Base-by-base conservation (phyloP, 192 early-diverging fungal species). In the Coemansia sp. region DNA sequence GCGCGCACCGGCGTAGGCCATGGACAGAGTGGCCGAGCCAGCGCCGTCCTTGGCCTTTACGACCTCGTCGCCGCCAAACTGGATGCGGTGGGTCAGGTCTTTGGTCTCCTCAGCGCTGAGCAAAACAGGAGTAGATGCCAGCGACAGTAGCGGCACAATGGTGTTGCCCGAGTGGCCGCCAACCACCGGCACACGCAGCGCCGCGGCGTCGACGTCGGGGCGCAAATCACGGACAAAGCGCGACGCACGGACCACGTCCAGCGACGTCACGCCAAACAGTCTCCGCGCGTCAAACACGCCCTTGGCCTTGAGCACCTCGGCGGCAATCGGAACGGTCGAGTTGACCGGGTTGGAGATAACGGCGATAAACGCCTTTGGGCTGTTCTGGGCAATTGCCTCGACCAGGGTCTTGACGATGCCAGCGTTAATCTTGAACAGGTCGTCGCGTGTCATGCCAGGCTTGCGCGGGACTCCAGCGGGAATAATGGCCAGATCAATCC, bases 311-410 rank as follows among this genome's bases (percentile, higher is more conserved):
- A 95, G 87, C 41, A 94, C 89, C 83, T 98, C 94, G 61, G 90
- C 90, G 60, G 95, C 88, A 69, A 98, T 96, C 53, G 95, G 94
- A 48, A 98, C 95, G 22, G 94, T 98, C 41, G 94, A 96, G 88
- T 98, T 98, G 70, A 98, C 95, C 47, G 95, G 95, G 90, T 98
- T 98, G 66, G 95, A 89, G 72, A 98, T 98, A 76, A 98, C 85
- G 55, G 90, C 84, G 17, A 79, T 65, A 82, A 92, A 85, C 50
- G 94, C 95, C 67, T 90, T 88, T 63, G 95, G 93, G 67, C 88
- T 87, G 82, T 86, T 65, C 79, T 85, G 81, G 32, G 93, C 95
- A 58, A 86, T 85, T 50, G 87, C 92, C 58, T 81, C 76, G 62
- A 94, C 94, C 38, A 96, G 86, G 51, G 79, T 88, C 65, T 87